Base-by-base conservation (phyloP, 2,329 filamentous ascomycete genomes). In the Aspergillus udagawae region DNA sequence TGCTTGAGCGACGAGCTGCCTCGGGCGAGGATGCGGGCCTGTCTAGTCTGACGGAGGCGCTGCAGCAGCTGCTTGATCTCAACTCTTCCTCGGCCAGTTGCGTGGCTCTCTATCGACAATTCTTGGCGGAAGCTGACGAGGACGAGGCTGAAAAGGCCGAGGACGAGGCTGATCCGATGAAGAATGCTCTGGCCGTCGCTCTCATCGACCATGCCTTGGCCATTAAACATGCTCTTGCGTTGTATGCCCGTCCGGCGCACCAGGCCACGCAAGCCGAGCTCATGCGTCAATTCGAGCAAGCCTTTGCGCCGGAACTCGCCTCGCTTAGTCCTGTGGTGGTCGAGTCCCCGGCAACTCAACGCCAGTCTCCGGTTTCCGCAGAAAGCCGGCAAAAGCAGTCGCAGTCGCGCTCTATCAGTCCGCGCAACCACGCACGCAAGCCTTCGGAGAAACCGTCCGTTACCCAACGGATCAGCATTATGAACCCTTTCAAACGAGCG, bases 171-270 rank as follows among this genome's bases (percentile, higher is more conserved):
- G 80, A 82, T 62, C 77, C 79, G 1, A 82, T 92, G 65, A 88
- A 95, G 63, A 90, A 84, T 51, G 90, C 92, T 1, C 86, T 97
- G 63, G 89, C 88, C 68, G 89, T 92, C 71, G 90, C 91, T 0
- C 81, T 97, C 29, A 83, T 96, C 45, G 94, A 97, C 67, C 92
- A 97, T 73, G 91, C 91, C 2, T 83, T 96, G 58, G 87, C 91
- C 73, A 86, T 97, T 66, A 92, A 93, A 77, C 86, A 91, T 62
- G 93, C 91, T 66, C 75, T 97, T 61, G 80, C 80, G 3, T 81
- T 86, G 65, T 90, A 91, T 72, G 82, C 82, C 57, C 77, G 82
- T 74, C 73, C 84, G 79, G 72, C 81, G 77, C 73, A 85, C 83
- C 71, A 75, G 63, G 72, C 74, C 35, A 75, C 73, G 2, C 72